Evolutionary conservation across 148 eudicot genomes (phyloP).

Genomic region (Camellia lanceoleosa): DNA sequence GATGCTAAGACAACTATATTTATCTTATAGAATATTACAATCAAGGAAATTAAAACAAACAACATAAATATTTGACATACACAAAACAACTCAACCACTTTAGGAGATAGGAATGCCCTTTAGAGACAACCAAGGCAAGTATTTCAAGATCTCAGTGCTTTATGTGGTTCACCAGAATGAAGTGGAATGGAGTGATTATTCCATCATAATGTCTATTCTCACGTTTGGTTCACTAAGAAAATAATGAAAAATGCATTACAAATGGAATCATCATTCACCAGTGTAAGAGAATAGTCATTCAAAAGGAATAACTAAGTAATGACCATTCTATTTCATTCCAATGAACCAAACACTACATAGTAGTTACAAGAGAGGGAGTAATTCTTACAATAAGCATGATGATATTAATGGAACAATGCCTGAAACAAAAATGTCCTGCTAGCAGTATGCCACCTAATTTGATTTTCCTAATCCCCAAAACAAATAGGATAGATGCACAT

Average conservation of each 20-base stretch:
- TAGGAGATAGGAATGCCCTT: background rate
- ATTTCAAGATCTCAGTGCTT: background rate
- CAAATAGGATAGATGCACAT: constrained; percentile 9
- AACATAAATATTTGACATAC: background rate
- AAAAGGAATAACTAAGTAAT: too few relatives aligned
- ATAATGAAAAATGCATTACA: too few relatives aligned
- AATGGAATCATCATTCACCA: too few relatives aligned
- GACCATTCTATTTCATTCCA: too few relatives aligned
- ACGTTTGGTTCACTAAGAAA: too few relatives aligned
- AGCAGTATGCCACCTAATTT: background rate
- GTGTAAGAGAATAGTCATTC: too few relatives aligned
- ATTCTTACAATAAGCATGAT: background rate
- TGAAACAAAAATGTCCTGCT: background rate
- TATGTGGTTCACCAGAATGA: too few relatives aligned
- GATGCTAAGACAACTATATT: background rate
- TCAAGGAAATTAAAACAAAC: background rate
- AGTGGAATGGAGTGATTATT: too few relatives aligned
- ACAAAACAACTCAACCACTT: background rate
- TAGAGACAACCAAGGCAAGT: constrained; percentile 2
- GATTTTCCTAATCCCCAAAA: background rate
- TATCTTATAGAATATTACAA: background rate
- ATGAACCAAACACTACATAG: too few relatives aligned
- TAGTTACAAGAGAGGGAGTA: background rate
- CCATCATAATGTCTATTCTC: too few relatives aligned
- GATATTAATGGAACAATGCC: background rate